Base-by-base conservation (phyloP, 495 filamentous ascomycete genomes). In the Hypoxylon lienhwacheense region DNA sequence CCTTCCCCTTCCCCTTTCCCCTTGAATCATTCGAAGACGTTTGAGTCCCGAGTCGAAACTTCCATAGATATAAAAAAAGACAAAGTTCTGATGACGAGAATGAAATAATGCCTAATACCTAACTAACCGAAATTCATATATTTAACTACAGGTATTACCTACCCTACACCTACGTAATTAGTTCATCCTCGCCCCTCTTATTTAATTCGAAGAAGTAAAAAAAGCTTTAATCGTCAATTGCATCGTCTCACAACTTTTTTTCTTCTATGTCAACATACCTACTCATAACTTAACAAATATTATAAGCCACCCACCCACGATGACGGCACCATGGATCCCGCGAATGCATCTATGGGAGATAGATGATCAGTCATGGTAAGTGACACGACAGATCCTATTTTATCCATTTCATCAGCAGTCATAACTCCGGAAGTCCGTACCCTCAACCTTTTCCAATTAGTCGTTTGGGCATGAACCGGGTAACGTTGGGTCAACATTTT, bases 341-440 rank as follows among this genome's bases (percentile, higher is more conserved):
- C 73, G 79, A 12, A 72, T 82, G 70, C 74, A 81, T 60, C 73
- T 82, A 49, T 80, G 75, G 47, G 79, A 82, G 69, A 76, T 81
- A 44, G 76, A 75, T 47, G 79, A 82, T 45, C 74, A 76, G 58
- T 25, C 73, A 16, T 82, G 79, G 79, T 78, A 67, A 45, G 70
- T 41, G 12, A 44, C 20, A 24, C 12, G 31, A 15, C 7, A 21
- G 45, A 24, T 40, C 20, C 44, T 33, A 53, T 36, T 12, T 16
- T 43, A 21, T 47, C 28, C 20, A 47, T 21, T 35, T 12, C n/a
- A 12, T 3, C 35, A 0, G 19, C 14, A 36, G 16, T 4, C 41
- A 15, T 51, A 47, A 57, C 35, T 44, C 43, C 59, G 48, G 49
- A 51, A 35, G 44, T 55, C 51, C 58, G 51, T 39, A 52, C 10